Evolutionary conservation across 805 yeast species (phyloP), one percentile per base, ranked within the genome.

Genomic region (Yueomyces sp.): DNA sequence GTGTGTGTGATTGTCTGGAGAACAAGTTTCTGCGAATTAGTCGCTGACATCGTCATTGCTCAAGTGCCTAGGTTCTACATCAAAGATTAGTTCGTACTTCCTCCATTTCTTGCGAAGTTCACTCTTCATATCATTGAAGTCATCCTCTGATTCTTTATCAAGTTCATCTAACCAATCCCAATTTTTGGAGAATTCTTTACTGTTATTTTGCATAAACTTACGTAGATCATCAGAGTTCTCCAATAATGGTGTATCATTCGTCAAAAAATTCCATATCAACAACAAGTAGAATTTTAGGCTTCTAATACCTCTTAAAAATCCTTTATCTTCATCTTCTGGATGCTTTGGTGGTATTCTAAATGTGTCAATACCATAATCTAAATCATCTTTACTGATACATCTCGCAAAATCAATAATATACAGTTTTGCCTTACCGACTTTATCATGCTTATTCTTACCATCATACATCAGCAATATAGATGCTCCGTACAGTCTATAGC

Each of bases 361-460:
- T 11, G 61, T 53, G 12, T 59, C 59, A 0, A 69, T 63, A 19
- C 67, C 54, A 49, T 52, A 55, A 11, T 49, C 45, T 37, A 68
- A 65, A 45, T 74, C 75, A 38, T 76, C 80, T 3, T 77, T 77
- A 32, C 86, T 82, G 12, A 86, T 81, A 55, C 94, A 83, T 57
- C 88, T 95, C 1, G 97, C 97, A 70, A 92, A 92, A 64, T 92
- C 99, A 52, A 92, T 92, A 44, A 94, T 73, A 49, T 87, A 76
- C n/a, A 87, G 77, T 47, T 61, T 63, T 36, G 65, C 62, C 34
- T 52, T 49, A 28, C 51, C 48, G 26, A 47, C 44, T 26, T 54
- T 50, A 34, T 53, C 49, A 37, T 47, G 48, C 1, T 49, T 44
- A 4, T 29, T 40, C 41, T 47, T 52, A 9, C 87, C 94, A 56